Percentiles rank a stretch among this genome's conserved stretches.
phyloP scores from a whole-genome alignment of 2,329 filamentous ascomycete species.

The Coniochaeta sp. region DNA sequence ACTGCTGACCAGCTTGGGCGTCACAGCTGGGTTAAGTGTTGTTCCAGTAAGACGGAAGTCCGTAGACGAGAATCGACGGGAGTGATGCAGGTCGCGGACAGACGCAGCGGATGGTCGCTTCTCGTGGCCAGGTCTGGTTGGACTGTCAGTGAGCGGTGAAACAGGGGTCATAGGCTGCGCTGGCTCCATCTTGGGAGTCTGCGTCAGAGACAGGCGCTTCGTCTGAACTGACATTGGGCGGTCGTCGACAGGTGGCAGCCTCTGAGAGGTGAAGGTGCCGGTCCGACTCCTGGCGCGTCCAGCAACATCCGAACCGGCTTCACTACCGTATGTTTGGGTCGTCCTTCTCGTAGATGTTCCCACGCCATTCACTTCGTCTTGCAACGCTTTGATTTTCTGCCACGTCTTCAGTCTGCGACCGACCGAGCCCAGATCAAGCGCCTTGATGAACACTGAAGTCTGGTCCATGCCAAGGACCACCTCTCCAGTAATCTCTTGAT shows the following conservation, averaged over 20 bases:
- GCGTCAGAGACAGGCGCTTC: constrained; percentile 39
- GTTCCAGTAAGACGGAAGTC: constrained; percentile 51
- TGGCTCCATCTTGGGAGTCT: constrained; percentile 39
- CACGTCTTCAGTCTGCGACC: constrained; percentile 86
- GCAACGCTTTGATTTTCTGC: constrained; percentile 90
- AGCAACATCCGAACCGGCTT: constrained; percentile 47
- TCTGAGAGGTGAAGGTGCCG: constrained; percentile 47
- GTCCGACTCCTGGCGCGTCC: constrained; percentile 45
- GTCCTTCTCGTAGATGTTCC: constrained; percentile 37
- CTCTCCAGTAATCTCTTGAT: constrained; percentile 93
- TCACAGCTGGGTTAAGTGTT: constrained; percentile 21
- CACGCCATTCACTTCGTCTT: constrained; percentile 69
- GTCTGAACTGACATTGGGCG: constrained; percentile 38
- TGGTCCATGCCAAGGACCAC: constrained; percentile 93
- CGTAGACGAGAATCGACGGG: constrained; percentile 79
- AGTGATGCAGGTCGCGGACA: constrained; percentile 74
- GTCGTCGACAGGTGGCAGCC: constrained; percentile 31
- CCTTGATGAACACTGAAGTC: constrained; percentile 89
- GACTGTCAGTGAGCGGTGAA: constrained; percentile 35
- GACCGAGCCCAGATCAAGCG: constrained; percentile 87
- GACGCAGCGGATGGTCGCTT: constrained; percentile 72
- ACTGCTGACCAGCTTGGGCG: constrained; percentile 34
- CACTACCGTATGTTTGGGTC: constrained; percentile 50
- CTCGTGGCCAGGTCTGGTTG: constrained; percentile 39
- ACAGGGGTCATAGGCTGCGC: constrained; percentile 31